Conservation (phyloP, 306 rosid genomes). For the Quercus agrifolia region DNA sequence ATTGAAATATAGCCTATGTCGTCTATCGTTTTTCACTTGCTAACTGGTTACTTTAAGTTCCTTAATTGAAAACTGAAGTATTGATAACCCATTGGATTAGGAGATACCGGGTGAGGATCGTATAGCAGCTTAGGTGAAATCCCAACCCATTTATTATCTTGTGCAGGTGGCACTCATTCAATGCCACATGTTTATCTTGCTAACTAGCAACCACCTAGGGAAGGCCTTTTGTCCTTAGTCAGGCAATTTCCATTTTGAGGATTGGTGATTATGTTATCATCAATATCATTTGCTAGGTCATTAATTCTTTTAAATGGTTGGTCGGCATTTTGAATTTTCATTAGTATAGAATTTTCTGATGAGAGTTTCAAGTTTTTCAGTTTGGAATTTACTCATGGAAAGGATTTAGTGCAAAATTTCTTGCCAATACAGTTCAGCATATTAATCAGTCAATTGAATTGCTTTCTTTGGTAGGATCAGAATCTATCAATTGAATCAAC, state of each 20-base stretch:
- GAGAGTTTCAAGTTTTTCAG: background rate
- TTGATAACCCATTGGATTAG: background rate
- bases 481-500: background rate
- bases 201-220: background rate
- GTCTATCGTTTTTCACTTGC: background rate
- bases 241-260: background rate
- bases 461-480: background rate
- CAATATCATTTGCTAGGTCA: background rate
- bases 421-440: background rate
- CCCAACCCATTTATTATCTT: background rate
- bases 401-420: background rate
- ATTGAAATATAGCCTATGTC: background rate
- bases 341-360: background rate
- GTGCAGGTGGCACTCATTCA: background rate
- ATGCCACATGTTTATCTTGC: background rate
- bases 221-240: background rate
- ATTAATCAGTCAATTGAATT: background rate
- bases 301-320: background rate
- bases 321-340: background rate
- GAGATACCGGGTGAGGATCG: background rate
- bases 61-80: background rate
- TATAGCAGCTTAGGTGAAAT: background rate
- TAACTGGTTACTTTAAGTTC: background rate
- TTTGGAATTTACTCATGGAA: background rate
- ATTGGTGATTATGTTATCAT: background rate